phyloP scores from a whole-genome alignment of 108 stramenopile species.

The Aureococcus anophagefferens region DNA sequence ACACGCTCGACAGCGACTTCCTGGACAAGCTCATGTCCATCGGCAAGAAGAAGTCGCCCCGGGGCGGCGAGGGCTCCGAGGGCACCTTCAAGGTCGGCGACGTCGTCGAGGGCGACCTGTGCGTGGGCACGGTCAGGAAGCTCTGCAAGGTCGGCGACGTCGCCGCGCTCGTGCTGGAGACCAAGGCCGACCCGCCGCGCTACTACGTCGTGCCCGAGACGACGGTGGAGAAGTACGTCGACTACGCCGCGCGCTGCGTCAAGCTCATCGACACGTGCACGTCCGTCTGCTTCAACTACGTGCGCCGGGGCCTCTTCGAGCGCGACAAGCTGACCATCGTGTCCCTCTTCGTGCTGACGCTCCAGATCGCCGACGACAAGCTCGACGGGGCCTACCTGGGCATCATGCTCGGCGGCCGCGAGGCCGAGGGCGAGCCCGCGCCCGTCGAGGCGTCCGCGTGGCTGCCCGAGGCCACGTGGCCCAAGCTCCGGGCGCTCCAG shows the following conservation, averaged over 20 bases:
- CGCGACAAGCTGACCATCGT: constrained; percentile 56
- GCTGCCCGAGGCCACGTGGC: constrained; percentile 47
- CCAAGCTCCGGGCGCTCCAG: constrained; percentile 20
- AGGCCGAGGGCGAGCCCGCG: constrained; percentile 14
- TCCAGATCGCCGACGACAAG: constrained; percentile 38
- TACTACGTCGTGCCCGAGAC: neutral
- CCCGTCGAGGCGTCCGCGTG: constrained; percentile 44
- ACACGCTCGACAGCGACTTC: neutral
- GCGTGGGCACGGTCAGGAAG: constrained; percentile 8
- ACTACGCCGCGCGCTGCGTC: constrained; percentile 26
- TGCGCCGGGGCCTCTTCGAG: constrained; percentile 53
- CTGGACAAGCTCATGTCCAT: neutral
- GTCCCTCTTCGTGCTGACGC: constrained; percentile 43
- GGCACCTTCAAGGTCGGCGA: constrained; percentile 4
- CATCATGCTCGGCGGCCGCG: constrained; percentile 31
- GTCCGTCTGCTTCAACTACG: constrained; percentile 45
- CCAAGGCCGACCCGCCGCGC: neutral
- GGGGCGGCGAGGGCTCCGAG: neutral
- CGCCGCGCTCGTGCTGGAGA: neutral
- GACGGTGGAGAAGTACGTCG: constrained; percentile 22
- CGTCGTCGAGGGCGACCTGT: constrained; percentile 2
- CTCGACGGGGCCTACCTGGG: constrained; percentile 39
- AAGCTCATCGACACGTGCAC: constrained; percentile 45
- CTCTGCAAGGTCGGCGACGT: neutral
- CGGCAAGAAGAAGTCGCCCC: neutral